Evolutionary conservation across 306 rosid species (phyloP), one percentile per base, ranked within the genome.

Genomic region (Coriaria nepalensis): DNA sequence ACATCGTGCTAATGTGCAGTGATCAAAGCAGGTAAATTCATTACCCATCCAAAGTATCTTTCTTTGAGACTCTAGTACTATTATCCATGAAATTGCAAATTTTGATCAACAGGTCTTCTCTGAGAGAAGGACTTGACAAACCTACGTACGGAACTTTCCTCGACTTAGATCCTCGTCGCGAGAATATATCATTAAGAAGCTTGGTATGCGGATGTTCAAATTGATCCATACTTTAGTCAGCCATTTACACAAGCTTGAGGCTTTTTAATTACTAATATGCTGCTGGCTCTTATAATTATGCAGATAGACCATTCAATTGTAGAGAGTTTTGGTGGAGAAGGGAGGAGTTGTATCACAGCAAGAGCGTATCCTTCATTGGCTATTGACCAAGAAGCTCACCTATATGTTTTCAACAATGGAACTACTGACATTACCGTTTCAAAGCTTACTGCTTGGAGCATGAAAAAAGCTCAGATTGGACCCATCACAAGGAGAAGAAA

Each of bases 291-390:
- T 40, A 2, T 13, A 10, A 39, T 13, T 43, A 6, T 4, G 13
- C 83, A 84, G 94, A 78, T 84, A 60, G 94, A 78, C 39, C 80
- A 53, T 52, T 84, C 94, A 14, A 64, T 84, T 42, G 37, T 80
- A 5, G 94, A 84, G 73, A 80, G 72, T 62, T 84, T 84, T 68
- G 94, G 83, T 1, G 83, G 74, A 0, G 74, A 59, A 53, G 94
- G 92, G 14, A 77, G 61, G 59, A 71, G 46, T 54, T 73, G 77
- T 35, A 75, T 84, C 34, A 80, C 83, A 0, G 61, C 79, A 15
- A 79, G 94, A 61, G 92, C 73, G 15, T 84, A 80, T 62, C 92
- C 94, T 10, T 65, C 57, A 2, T 33, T 75, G 50, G 92, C 87
- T 11, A 63, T 61, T 42, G 49, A 57, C 47, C 58, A 66, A 55